Evolutionary conservation across 495 filamentous ascomycete genomes (phyloP).

Genomic region (Chaetomium tenue): DNA sequence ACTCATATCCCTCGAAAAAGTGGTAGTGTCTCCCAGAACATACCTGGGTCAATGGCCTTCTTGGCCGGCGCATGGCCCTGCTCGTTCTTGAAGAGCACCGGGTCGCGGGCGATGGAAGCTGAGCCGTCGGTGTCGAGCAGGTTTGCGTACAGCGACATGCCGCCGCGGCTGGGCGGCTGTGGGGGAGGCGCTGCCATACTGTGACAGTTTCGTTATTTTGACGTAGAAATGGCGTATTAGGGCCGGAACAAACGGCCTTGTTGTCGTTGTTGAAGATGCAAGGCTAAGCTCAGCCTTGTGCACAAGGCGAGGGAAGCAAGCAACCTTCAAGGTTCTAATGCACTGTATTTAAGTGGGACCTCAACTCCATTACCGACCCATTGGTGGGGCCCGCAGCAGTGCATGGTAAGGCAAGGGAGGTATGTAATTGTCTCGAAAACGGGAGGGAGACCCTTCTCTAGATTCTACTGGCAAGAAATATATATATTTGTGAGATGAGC

Average conservation of each 20-base stretch:
- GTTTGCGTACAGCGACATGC: conserved; percentile 58
- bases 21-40: conserved; percentile 16
- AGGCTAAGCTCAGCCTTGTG: conserved; percentile 23
- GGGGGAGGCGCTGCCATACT: conserved; percentile 26
- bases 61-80: conserved; percentile 60
- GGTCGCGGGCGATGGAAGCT: conserved; percentile 70
- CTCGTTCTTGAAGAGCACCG: conserved; percentile 70
- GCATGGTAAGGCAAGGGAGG: no score
- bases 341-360: neutral
- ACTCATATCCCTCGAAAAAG: neutral
- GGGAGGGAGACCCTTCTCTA: no score
- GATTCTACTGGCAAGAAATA: no score
- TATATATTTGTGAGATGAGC: neutral
- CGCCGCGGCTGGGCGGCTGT: conserved; percentile 31
- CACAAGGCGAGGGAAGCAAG: conserved; percentile 12
- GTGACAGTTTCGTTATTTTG: neutral
- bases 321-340: neutral
- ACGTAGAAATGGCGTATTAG: no score
- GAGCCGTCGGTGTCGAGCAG: conserved; percentile 53
- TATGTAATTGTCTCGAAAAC: no score
- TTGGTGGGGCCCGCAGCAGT: neutral
- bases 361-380: neutral
- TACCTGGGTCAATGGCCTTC: conserved; percentile 77
- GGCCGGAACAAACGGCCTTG: neutral
- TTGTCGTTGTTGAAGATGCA: neutral